Conservation (phyloP, 106 monocot species). For the Dioscorea alata region DNA sequence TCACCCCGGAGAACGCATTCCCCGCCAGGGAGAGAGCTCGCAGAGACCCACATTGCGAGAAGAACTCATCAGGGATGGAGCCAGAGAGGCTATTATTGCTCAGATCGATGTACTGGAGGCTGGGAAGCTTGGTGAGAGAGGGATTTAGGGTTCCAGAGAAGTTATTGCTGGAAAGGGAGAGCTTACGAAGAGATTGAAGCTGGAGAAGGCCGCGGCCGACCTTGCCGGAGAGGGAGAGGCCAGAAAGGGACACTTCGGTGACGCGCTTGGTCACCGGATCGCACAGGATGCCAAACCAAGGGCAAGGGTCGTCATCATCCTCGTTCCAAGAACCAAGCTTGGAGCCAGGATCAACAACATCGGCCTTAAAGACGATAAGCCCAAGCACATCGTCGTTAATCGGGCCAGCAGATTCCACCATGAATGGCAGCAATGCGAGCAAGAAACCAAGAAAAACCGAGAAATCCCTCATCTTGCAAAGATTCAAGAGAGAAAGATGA, state of each 20-base stretch:
- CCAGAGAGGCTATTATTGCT: constrained; percentile 67
- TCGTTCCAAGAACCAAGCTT: constrained; percentile 84
- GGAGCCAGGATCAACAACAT: constrained; percentile 49
- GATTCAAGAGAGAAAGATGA: background rate
- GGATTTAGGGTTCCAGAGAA: constrained; percentile 59
- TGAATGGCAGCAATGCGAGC: constrained; percentile 9
- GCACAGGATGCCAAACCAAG: constrained; percentile 65
- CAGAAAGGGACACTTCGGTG: constrained; percentile 40
- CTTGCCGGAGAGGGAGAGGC: constrained; percentile 70
- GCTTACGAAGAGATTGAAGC: constrained; percentile 49
- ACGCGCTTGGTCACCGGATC: constrained; percentile 46
- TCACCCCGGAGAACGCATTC: constrained; percentile 37
- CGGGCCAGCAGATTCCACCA: constrained; percentile 10
- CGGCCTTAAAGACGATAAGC: constrained; percentile 91
- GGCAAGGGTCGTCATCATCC: constrained; percentile 67
- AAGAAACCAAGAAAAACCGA: constrained; percentile 1
- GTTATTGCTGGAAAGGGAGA: constrained; percentile 75
- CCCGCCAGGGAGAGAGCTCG: constrained; percentile 32
- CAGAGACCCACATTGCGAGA: constrained; percentile 45
- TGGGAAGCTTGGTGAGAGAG: constrained; percentile 30
- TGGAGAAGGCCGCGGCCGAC: constrained; percentile 77
- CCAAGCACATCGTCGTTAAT: constrained; percentile 92
- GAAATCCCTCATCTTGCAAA: background rate
- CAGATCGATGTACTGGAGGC: constrained; percentile 46
- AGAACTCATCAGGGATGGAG: constrained; percentile 40